Conservation (phyloP, 75 land plant genomes). For the Adiantum capillusveneris region DNA sequence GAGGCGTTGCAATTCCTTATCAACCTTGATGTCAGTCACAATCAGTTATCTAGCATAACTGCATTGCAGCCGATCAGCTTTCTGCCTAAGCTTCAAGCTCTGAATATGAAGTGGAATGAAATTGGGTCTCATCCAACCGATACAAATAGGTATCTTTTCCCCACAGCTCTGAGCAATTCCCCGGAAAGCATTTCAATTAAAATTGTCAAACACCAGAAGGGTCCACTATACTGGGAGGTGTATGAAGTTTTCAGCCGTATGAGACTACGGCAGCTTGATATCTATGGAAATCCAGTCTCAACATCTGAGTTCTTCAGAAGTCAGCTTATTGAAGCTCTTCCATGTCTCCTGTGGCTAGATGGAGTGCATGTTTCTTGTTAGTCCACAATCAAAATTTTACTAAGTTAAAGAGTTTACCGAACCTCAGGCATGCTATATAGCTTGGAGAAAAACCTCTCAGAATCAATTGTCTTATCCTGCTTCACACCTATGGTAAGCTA, state of each 20-base stretch:
- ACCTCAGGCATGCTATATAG: too few species aligned
- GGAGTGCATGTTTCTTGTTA: slow-evolving; percentile 7
- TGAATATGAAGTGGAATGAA: slow-evolving; percentile 66
- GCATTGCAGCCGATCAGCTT: slow-evolving; percentile 51
- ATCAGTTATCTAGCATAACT: slow-evolving; percentile 45
- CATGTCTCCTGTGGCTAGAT: slow-evolving; percentile 52
- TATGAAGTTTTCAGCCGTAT: slow-evolving; percentile 29
- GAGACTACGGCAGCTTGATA: slow-evolving; percentile 38
- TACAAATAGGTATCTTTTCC: slow-evolving; percentile 47
- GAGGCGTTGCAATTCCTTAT: slow-evolving; percentile 65
- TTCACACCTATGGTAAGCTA: too few species aligned
- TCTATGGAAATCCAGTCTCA: slow-evolving; percentile 51
- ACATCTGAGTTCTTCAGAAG: slow-evolving; percentile 29
- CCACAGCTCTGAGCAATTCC: slow-evolving; percentile 48
- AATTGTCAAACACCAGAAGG: slow-evolving; percentile 3
- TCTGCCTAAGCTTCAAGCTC: slow-evolving; percentile 32
- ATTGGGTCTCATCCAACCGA: slow-evolving; percentile 60
- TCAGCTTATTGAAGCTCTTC: slow-evolving; percentile 32
- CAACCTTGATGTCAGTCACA: slow-evolving; percentile 58
- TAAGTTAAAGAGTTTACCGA: too few species aligned
- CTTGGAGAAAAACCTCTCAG: too few species aligned
- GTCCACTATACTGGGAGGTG: slow-evolving; percentile 44
- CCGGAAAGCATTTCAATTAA: slow-evolving; percentile 5
- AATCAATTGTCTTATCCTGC: too few species aligned
- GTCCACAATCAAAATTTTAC: too few species aligned